Percentiles rank a stretch among this genome's conserved stretches.
phyloP scores from a whole-genome alignment of 495 filamentous ascomycete species.

The Aspergillus ostianus region DNA sequence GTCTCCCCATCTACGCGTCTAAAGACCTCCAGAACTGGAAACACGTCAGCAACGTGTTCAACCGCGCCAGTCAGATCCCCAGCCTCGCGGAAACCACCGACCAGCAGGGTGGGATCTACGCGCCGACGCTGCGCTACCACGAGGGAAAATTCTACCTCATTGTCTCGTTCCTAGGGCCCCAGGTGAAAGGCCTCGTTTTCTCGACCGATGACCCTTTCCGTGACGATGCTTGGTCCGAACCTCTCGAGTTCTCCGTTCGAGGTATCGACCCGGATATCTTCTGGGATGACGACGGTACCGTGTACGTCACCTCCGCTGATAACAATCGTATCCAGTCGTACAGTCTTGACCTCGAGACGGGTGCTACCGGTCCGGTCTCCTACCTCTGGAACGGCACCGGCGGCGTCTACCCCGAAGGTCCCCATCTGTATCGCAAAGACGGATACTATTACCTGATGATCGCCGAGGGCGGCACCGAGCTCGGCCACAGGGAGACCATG shows the following conservation, averaged over 20 bases:
- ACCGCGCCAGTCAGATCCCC: constrained; percentile 6
- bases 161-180: constrained; percentile 16
- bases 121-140: constrained; percentile 27
- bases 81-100: constrained; percentile 3
- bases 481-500: constrained; percentile 53
- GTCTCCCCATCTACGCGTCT: constrained; percentile 36
- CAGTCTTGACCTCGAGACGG: constrained; percentile 45
- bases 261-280: constrained; percentile 27
- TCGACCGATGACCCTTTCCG: constrained; percentile 9
- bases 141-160: constrained; percentile 40
- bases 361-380: constrained; percentile 28
- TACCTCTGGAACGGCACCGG: constrained; percentile 53
- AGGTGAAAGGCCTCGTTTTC: constrained; percentile 3
- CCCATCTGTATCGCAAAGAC: constrained; percentile 60
- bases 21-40: constrained; percentile 33
- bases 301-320: constrained; percentile 23
- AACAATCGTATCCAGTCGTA: constrained; percentile 27
- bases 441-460: constrained; percentile 64
- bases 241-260: constrained; percentile 27
- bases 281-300: constrained; percentile 25
- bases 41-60: constrained; percentile 17
- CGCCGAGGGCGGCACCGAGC: constrained; percentile 59
- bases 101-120: constrained; percentile 19
- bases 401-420: constrained; percentile 52
- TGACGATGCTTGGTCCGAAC: constrained; percentile 28